Base-by-base conservation (phyloP, 768 basidiomycete species). In the Clathrus columnatus region DNA sequence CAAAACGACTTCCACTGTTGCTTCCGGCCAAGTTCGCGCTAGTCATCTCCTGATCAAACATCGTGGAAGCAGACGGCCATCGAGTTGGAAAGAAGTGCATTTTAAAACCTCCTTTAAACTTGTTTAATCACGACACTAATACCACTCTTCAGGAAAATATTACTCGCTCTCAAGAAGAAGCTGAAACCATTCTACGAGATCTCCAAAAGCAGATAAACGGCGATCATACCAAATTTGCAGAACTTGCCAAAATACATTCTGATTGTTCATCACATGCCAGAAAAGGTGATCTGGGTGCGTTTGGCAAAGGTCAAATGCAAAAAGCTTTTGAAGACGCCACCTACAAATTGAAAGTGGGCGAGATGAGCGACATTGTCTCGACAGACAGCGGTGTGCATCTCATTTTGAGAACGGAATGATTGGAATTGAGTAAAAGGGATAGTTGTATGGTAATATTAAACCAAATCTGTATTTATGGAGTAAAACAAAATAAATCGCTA, bases 31-130 rank as follows among this genome's bases (percentile, higher is more conserved):
- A 69, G 90, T 96, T 36, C 81, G 91, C 49, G 95, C 93, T n/a
- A 92, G 91, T 65, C 96, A 99, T 73, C 74, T 99, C 58, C 72
- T 99, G 56, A 85, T 97, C 59, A 99, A 99, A 72, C 94, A 97
- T 70, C 75, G 73, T 49, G 85, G 76, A 4, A 90, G 88, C 66
- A 72, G 88, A 57, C 75, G 87, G 24, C 83, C 88, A 29, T 80
- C 85, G 42, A 90, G 87, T 67, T 89, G 88, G 87, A 87, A 87
- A 68, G 85, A 88, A 75, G 88, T 85, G 62, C 55, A 80, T 68
- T 26, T 30, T 21, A 30, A 36, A 10, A 7, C 2, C n/a, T 43
- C 10, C 24, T 21, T 5, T 17, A n/a, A n/a, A n/a, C n/a, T n/a
- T 47, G 8, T 7, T 18, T 4, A 58, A 18, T 56, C 42, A 46